A percentile compares a stretch with the other conserved stretches of the same genome.
Evolutionary conservation across 495 filamentous ascomycete species (phyloP).

Genomic region (Penicillium cataractarum): DNA sequence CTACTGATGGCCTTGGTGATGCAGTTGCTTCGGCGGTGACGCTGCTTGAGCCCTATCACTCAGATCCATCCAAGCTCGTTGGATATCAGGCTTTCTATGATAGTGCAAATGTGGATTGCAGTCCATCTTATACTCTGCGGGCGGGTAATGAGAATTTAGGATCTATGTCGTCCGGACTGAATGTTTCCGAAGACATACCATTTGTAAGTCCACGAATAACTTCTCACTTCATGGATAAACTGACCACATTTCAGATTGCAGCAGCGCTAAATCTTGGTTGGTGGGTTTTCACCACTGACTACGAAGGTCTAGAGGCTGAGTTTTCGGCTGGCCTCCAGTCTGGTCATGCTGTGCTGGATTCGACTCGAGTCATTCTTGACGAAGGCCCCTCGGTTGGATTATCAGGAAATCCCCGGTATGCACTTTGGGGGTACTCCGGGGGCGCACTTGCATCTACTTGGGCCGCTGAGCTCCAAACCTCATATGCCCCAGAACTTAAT

Average conservation of each 20-base stretch:
- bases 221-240: neutral
- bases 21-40: slow-evolving; percentile 23
- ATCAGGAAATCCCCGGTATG: slow-evolving; percentile 16
- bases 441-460: slow-evolving; percentile 51
- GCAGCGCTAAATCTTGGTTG: slow-evolving; percentile 28
- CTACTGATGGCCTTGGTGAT: slow-evolving; percentile 26
- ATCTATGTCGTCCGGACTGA: slow-evolving; percentile 5
- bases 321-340: slow-evolving; percentile 22
- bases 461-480: slow-evolving; percentile 49
- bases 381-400: slow-evolving; percentile 6
- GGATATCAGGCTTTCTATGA: slow-evolving; percentile 28
- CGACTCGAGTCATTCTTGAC: slow-evolving; percentile 20
- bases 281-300: slow-evolving; percentile 28
- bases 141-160: slow-evolving; percentile 4
- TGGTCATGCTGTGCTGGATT: slow-evolving; percentile 26
- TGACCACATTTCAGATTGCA: slow-evolving; percentile 15
- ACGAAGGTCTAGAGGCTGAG: slow-evolving; percentile 28
- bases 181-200: slow-evolving; percentile 14
- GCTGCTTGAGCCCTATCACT: slow-evolving; percentile 25
- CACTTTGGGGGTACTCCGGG: slow-evolving; percentile 58
- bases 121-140: slow-evolving; percentile 24
- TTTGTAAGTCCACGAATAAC: slow-evolving; percentile 6
- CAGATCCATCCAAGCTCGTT: slow-evolving; percentile 24
- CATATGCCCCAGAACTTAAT: slow-evolving; percentile 54
- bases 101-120: slow-evolving; percentile 20